These are phyloP conservation scores for Hyaloscypha hepaticicola DNA, from an alignment of 495 filamentous ascomycete genomes.

Conservation along the genomic window DNA sequence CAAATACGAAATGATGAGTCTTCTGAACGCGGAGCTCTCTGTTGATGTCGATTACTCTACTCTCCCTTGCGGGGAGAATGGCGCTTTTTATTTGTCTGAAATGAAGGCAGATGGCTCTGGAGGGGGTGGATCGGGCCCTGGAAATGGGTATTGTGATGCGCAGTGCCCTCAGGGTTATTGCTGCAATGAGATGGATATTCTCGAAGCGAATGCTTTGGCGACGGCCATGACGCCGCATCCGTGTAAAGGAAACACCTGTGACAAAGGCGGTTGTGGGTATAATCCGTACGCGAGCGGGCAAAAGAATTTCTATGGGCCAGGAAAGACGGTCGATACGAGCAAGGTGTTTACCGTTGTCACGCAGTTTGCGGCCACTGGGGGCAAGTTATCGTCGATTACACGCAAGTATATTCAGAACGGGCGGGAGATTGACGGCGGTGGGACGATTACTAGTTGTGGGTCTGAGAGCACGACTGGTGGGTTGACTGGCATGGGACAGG, in stretches of 20 bases:
- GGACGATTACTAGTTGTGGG: slow-evolving; percentile 24
- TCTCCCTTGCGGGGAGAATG: slow-evolving; percentile 66
- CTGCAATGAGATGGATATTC: slow-evolving; percentile 64
- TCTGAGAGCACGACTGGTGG: slow-evolving; percentile 37
- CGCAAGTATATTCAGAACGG: slow-evolving; percentile 63
- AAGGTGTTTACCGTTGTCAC: slow-evolving; percentile 65
- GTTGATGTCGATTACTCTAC: slow-evolving; percentile 64
- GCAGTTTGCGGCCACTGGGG: slow-evolving; percentile 56
- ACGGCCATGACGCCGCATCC: slow-evolving; percentile 58
- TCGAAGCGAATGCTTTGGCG: slow-evolving; percentile 59
- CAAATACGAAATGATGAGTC: slow-evolving; percentile 58
- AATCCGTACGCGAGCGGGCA: slow-evolving; percentile 61
- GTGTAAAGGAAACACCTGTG: slow-evolving; percentile 58
- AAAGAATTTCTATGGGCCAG: slow-evolving; percentile 52
- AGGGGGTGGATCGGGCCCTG: slow-evolving; percentile 62
- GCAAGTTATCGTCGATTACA: slow-evolving; percentile 53
- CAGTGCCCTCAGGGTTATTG: slow-evolving; percentile 62
- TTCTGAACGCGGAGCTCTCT: slow-evolving; percentile 59
- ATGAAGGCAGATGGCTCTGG: slow-evolving; percentile 52
- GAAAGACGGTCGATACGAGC: slow-evolving; percentile 56
- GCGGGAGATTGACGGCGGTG: slow-evolving; percentile 29
- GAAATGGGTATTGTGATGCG: slow-evolving; percentile 69
- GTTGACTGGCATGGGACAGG: slow-evolving; percentile 55
- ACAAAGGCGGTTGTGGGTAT: slow-evolving; percentile 63
- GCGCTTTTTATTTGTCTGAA: slow-evolving; percentile 62